Base-by-base conservation (phyloP, 169 alveolate species). In the Plasmodium reichenowi region DNA sequence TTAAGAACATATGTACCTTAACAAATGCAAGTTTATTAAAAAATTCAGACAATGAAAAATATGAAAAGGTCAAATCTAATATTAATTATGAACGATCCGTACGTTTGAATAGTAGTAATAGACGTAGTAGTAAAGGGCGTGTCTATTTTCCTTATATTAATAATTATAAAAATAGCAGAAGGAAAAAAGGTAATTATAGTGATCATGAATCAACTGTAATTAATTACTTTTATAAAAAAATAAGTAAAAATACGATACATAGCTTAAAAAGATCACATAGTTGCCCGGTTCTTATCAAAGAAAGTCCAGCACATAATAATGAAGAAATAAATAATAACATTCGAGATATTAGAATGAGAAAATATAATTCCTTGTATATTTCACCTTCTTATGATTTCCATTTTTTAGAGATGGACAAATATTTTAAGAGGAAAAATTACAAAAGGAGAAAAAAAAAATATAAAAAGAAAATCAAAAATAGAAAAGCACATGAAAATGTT, bases 201-300 rank as follows among this genome's bases (percentile, higher is more conserved):
- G 89, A 78, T 22, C 89, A 78, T 8, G 89, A 78, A 20, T 64
- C 89, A n/a, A 78, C 78, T 26, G 63, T 24, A 52, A 78, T 78
- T 63, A 78, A 78, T 70, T 64, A 78, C 38, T 78, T 78, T 32
- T 78, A 78, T 64, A 78, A 78, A 78, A 78, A 78, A 50, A 78
- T 78, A 24, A 78, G 54, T 22, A 67, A 66, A 66, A 58, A 48
- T 63, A 78, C 50, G 2, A 70, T 50, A 45, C 15, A 24, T 26
- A 38, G 17, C 22, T 66, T 50, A 58, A 78, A 78, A 56, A 63
- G 89, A 47, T 78, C 89, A 20, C 48, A 52, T 78, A 78, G 89
- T 78, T 78, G 78, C 26, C 89, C 89, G 0, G n/a, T 13, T 50
- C 22, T 59, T 9, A 59, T 78, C 13, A 17, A 2, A 38, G 70